Base-by-base conservation (phyloP, 2,329 filamentous ascomycete species). In the Fusarium foetens region DNA sequence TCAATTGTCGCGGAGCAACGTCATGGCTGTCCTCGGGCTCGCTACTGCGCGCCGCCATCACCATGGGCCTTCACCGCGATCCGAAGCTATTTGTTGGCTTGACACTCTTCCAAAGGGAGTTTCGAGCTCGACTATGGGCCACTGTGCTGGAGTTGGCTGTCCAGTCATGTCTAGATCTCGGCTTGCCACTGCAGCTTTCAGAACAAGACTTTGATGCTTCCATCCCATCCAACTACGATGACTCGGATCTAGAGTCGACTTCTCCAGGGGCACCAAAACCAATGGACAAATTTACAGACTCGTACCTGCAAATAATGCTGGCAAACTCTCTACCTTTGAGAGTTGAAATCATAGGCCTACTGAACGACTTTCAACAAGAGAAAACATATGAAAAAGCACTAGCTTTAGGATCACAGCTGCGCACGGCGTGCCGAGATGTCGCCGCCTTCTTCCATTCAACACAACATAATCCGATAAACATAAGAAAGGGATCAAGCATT, bases 21-120 rank as follows among this genome's bases (percentile, higher is more conserved):
- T 76, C 75, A 31, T 77, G 75, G 75, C 75, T 77, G 43, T 77
- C 75, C 2, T 68, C 74, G 0, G 68, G 68, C 17, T 77, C 75
- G 14, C 57, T 77, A 13, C 31, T 77, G 4, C 75, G 75, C 17
- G 72, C 69, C 51, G 75, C 75, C 33, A 68, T 77, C 33, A 76
- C 75, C 27, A 77, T 77, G 75, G 75, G 75, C 4, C 67, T 77
- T 19, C 75, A 77, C 25, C 73, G 75, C 2, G 66, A 77, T 23
- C 63, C 75, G 8, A 68, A 63, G 39, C 25, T 77, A 29, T 77
- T 77, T 27, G 54, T 67, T 5, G 68, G 67, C 0, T 43, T 77
- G 4, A 69, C 74, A 1, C 69, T 75, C 27, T 65, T 68, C 31
- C 71, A 76, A 8, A 67, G 52, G 16, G 75, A 77, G 45, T 51